Base-by-base conservation (phyloP, 1,284 basidiomycete species). In the Spongiforma sp. region DNA sequence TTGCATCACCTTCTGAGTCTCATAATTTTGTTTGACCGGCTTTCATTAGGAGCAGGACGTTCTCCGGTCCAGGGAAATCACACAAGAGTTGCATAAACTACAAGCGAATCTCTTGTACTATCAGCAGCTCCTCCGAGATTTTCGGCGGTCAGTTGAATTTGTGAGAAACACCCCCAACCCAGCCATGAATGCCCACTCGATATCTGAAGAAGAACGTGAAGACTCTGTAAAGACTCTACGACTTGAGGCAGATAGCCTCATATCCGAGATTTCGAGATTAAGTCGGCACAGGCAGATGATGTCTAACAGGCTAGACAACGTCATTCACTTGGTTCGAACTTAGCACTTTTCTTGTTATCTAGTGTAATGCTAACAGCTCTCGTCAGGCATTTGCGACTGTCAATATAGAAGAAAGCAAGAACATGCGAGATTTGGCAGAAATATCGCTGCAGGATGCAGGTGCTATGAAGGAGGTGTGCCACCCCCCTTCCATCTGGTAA, bases 61-160 rank as follows among this genome's bases (percentile, higher is more conserved):
- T 1, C 75, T 87, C 21, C 62, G 62, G 14, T 64, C 43, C 34
- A 76, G 81, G 11, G 65, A 74, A 26, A 73, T 82, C 21, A 83
- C 83, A 2, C 80, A 79, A 57, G 81, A 87, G 66, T 73, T 88
- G 17, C 86, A 88, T 68, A 76, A 78, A 57, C 69, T 87, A 21
- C 83, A 83, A 57, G 86, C 86, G 2, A 81, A 85, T 68, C 75
- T 87, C 21, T 71, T 86, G 39, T 80, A 85, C 63, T 86, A 86
- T 67, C 75, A 79, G 12, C 80, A 81, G 11, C 80, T 88, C 19
- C 80, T 88, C 33, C 75, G 78, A 37, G 83, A 87, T 63, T 87
- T 88, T 71, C 70, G 71, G 14, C 82, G 83, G 59, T 80, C 84
- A 0, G 79, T 87, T 21, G 63, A 70, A 3, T 88, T 88, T 65